Evolutionary conservation across 495 filamentous ascomycete genomes (phyloP), one percentile per base, ranked within the genome.

Genomic region (Daldinia bambusicola): DNA sequence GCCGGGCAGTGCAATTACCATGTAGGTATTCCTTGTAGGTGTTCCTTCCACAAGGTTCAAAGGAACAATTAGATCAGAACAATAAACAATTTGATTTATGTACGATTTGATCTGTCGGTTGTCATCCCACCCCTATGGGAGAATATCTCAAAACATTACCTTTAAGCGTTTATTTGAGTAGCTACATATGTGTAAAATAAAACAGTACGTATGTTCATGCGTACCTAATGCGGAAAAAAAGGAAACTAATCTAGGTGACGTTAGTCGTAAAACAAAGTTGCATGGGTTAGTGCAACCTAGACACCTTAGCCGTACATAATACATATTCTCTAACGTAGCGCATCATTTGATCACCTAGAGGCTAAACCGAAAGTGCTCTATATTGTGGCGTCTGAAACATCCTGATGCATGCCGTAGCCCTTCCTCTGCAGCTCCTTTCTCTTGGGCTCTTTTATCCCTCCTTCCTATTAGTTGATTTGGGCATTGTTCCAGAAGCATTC

Each of bases 401-500:
- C 61, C 56, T 70, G 73, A 75, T 51, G 68, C 70, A 69, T 55
- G 63, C 52, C 68, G 18, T 51, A 61, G 51, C 55, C 40, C 22
- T 61, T 72, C 74, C 63, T 70, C 55, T 61, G 43, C 40, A 45
- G 38, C 66, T 71, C 61, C 59, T 64, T 72, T 61, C 22, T 45
- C 56, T 45, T 45, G 22, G 31, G 31, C 43, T 6, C 69, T 63
- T 55, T 50, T 56, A 55, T 51, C 20, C 50, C 60, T 51, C 26
- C 48, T 26, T 63, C 56, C 37, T 55, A 58, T 41, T 59, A 67
- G 52, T 40, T 70, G 51, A 34, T 64, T 76, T 72, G 71, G 69
- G 73, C 67, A 77, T 75, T 77, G 74, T 75, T 76, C 76, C 74
- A 72, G 76, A 70, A 73, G n/a, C 55, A 69, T 67, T 76, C 70